Percentiles rank a stretch among this genome's conserved stretches.
Conservation (phyloP, 2,329 filamentous ascomycete genomes). For the Magnaporthiopsis incrustans region DNA sequence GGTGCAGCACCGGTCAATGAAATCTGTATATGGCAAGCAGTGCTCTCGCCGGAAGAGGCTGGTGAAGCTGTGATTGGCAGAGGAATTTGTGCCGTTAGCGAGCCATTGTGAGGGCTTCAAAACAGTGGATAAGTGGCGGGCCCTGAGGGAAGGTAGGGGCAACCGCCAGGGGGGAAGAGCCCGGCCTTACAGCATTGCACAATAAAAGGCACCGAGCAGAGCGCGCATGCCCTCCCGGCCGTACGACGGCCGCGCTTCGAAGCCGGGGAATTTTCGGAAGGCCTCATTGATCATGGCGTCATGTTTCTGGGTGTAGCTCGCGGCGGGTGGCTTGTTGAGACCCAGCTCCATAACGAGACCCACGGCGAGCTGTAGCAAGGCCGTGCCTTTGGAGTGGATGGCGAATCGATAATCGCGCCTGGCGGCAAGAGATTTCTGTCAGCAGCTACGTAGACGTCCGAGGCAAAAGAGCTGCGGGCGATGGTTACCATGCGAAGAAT, state of each 20-base stretch:
- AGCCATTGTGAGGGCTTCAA: background rate
- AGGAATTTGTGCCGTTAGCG: background rate
- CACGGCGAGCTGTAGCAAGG: conserved; percentile 29
- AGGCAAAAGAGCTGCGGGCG: background rate
- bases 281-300: conserved; percentile 26
- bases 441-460: background rate
- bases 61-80: conserved; percentile 14
- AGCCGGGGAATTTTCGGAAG: conserved; percentile 14
- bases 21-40: conserved; percentile 23
- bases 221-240: conserved; percentile 30
- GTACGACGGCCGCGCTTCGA: conserved; percentile 15
- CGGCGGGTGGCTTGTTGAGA: conserved; percentile 22
- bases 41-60: conserved; percentile 24
- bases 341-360: conserved; percentile 30
- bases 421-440: background rate
- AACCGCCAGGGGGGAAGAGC: background rate
- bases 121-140: too few relatives aligned
- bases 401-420: conserved; percentile 33
- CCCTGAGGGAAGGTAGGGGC: background rate
- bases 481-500: conserved; percentile 28
- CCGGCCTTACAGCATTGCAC: conserved; percentile 23
- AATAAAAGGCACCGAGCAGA: conserved; percentile 31
- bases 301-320: conserved; percentile 15
- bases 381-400: conserved; percentile 27
- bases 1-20: conserved; percentile 27